Conservation (phyloP, 305 asterid genomes). For the Withania somnifera region DNA sequence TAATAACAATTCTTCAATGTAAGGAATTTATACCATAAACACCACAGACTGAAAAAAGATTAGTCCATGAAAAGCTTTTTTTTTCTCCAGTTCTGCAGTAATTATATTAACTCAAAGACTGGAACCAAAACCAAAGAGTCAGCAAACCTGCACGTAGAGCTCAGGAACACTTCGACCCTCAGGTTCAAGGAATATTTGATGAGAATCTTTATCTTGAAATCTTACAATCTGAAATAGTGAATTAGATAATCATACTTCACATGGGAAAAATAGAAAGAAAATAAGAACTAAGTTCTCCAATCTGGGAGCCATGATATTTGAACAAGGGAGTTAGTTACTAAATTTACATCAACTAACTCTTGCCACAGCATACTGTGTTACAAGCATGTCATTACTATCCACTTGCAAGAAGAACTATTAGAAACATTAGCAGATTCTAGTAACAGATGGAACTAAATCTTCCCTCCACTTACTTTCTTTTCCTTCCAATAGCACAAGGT, state of each 20-base stretch:
- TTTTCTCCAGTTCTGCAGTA: neutral
- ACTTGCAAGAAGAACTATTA: neutral
- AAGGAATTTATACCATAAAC: neutral
- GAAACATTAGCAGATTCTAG: neutral
- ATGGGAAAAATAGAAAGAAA: neutral
- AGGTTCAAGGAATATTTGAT: conserved; percentile 99
- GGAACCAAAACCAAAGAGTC: conserved; percentile 4
- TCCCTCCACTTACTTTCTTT: neutral
- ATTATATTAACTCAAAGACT: neutral
- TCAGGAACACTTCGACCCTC: conserved; percentile 97
- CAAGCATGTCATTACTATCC: neutral
- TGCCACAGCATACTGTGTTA: neutral
- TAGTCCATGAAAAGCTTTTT: neutral
- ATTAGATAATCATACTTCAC: neutral
- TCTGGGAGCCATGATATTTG: neutral
- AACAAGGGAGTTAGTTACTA: neutral
- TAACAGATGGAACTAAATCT: neutral
- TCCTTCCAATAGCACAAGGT: neutral
- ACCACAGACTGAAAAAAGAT: neutral
- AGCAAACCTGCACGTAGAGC: conserved; percentile 87
- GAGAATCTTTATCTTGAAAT: conserved; percentile 93
- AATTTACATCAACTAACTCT: neutral
- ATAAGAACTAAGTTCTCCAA: neutral
- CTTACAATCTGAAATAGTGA: conserved; percentile 64
- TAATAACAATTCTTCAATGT: neutral